Conservation (phyloP, 2,329 filamentous ascomycete genomes). For the Xylaria hypoxylon region DNA sequence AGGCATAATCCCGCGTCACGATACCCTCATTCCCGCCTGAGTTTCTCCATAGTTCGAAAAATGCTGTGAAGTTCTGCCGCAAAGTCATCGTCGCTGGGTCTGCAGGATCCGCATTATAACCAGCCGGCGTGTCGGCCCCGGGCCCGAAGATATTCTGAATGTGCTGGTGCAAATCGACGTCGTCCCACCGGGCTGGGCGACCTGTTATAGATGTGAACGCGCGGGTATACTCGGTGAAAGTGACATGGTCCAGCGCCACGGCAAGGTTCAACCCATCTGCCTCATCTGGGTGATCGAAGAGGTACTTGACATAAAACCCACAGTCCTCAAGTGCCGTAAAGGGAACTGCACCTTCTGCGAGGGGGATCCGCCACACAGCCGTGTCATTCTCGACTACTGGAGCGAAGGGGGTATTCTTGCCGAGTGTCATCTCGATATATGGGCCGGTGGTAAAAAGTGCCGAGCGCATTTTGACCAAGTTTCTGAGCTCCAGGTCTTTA, state of each 20-base stretch:
- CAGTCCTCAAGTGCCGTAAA: slow-evolving; percentile 21
- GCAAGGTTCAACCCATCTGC: slow-evolving; percentile 20
- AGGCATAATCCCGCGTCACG: slow-evolving; percentile 8
- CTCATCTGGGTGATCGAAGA: slow-evolving; percentile 20
- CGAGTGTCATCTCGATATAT: slow-evolving; percentile 27
- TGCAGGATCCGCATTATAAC: slow-evolving; percentile 16
- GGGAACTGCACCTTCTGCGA: slow-evolving; percentile 4
- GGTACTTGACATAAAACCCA: slow-evolving; percentile 23
- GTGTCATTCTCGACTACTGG: slow-evolving; percentile 17
- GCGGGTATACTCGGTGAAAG: slow-evolving; percentile 14
- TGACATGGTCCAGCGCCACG: slow-evolving; percentile 17
- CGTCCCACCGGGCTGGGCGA: slow-evolving; percentile 13
- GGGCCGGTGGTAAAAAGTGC: slow-evolving; percentile 18
- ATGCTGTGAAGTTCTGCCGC: slow-evolving; percentile 18
- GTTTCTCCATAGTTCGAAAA: slow-evolving; percentile 9
- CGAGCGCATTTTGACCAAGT: slow-evolving; percentile 16
- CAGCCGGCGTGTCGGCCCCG: slow-evolving; percentile 1
- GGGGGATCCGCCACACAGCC: slow-evolving; percentile 16
- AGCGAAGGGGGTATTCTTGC: slow-evolving; percentile 14
- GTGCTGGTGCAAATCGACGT: slow-evolving; percentile 1
- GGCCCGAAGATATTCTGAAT: slow-evolving; percentile 14
- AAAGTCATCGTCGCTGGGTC: slow-evolving; percentile 19
- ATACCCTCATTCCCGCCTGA: slow-evolving; percentile 8
- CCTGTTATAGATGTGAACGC: slow-evolving; percentile 16
- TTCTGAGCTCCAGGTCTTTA: slow-evolving; percentile 6